Conservation (phyloP, 2,329 filamentous ascomycete species). For the Elsinoe australis region DNA sequence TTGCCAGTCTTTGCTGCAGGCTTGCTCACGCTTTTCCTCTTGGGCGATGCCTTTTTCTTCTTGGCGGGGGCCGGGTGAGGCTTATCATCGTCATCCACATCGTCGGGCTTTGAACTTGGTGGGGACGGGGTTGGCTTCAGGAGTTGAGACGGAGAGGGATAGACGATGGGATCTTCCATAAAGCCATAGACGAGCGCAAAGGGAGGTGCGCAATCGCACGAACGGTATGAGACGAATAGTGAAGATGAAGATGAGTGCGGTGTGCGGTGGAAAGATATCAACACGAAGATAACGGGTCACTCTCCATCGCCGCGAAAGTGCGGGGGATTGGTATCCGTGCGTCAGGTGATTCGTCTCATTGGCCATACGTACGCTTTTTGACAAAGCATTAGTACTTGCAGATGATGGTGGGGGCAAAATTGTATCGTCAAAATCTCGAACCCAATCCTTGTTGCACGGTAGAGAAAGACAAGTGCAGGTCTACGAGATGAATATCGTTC, state of each 20-base stretch:
- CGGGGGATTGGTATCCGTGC: no score
- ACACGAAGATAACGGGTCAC: neutral
- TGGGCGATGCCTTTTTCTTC: constrained; percentile 20
- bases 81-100: constrained; percentile 24
- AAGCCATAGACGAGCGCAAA: constrained; percentile 15
- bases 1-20: constrained; percentile 25
- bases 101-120: constrained; percentile 26
- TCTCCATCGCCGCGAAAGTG: no score
- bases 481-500: no score
- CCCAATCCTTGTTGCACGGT: no score
- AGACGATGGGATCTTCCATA: constrained; percentile 51
- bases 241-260: constrained; percentile 3
- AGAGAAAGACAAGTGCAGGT: no score
- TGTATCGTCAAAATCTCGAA: no score
- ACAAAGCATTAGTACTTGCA: no score
- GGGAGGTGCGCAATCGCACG: constrained; percentile 16
- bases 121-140: constrained; percentile 33
- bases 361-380: no score
- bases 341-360: no score
- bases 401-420: no score
- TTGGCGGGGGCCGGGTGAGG: constrained; percentile 23
- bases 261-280: neutral
- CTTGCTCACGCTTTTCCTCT: constrained; percentile 24
- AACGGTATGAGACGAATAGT: neutral
- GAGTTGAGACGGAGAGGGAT: constrained; percentile 53